phyloP scores from a whole-genome alignment of 2,329 filamentous ascomycete genomes.

The Colletotrichum abscissum region DNA sequence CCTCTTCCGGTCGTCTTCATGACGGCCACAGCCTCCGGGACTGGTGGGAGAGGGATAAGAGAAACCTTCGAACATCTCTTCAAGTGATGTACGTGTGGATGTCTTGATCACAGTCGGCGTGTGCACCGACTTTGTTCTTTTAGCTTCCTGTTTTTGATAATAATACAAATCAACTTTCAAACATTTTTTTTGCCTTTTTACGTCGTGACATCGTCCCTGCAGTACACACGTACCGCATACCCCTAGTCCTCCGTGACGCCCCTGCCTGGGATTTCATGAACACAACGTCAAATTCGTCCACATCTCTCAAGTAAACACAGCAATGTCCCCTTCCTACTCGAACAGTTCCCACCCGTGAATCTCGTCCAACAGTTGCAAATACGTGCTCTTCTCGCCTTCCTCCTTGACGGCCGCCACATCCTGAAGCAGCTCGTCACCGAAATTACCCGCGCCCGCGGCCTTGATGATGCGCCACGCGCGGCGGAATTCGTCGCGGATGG shows the following conservation, averaged over 20 bases:
- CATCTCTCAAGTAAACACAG: neutral
- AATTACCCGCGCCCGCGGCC: constrained; percentile 55
- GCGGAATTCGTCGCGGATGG: constrained; percentile 86
- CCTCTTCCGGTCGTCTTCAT: constrained; percentile 43
- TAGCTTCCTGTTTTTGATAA: constrained; percentile 15
- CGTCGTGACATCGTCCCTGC: constrained; percentile 18
- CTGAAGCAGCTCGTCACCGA: constrained; percentile 63
- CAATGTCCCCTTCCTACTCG: constrained; percentile 2
- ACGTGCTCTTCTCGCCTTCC: constrained; percentile 47
- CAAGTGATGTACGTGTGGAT: neutral
- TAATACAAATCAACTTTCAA: constrained; percentile 11
- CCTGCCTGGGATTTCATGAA: neutral
- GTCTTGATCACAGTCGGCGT: neutral
- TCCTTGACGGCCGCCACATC: constrained; percentile 55
- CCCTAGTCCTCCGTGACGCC: neutral
- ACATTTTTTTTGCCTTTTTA: neutral
- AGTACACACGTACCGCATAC: neutral
- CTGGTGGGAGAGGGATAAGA: constrained; percentile 53
- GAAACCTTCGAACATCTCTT: constrained; percentile 50
- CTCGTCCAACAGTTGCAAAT: constrained; percentile 52
- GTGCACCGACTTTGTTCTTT: neutral
- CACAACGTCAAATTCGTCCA: neutral
- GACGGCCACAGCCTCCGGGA: constrained; percentile 45
- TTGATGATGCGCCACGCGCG: constrained; percentile 80
- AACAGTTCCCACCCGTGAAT: constrained; percentile 48